A percentile compares a stretch with the other conserved stretches of the same genome.
Evolutionary conservation across 2,329 filamentous ascomycete genomes (phyloP).

Genomic region (Cercospora sp.): DNA sequence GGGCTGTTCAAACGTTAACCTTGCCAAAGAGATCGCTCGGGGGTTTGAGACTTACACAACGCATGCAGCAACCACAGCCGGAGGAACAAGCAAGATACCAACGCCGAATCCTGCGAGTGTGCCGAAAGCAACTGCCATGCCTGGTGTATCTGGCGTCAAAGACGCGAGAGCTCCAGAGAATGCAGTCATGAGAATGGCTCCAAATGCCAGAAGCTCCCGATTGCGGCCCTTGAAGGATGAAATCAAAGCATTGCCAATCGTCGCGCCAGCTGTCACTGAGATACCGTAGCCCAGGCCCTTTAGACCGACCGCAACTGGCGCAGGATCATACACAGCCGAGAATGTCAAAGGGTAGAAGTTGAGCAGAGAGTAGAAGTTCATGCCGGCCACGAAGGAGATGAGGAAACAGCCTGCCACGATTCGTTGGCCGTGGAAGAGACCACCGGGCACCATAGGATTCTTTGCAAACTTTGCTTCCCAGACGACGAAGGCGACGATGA

Average conservation of each 20-base stretch:
- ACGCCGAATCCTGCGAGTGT: slow-evolving; percentile 62
- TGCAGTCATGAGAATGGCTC: slow-evolving; percentile 65
- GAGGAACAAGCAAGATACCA: slow-evolving; percentile 65
- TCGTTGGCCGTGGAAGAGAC: slow-evolving; percentile 27
- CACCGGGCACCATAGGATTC: slow-evolving; percentile 32
- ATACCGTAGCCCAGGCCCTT: slow-evolving; percentile 52
- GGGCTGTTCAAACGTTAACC: slow-evolving; percentile 49
- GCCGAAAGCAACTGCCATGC: slow-evolving; percentile 48
- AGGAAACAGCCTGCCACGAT: slow-evolving; percentile 36
- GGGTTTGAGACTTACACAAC: slow-evolving; percentile 6
- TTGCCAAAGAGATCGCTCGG: background rate
- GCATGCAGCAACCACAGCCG: slow-evolving; percentile 61
- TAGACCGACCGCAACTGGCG: slow-evolving; percentile 18
- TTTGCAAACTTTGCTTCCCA: slow-evolving; percentile 32
- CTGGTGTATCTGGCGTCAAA: slow-evolving; percentile 25
- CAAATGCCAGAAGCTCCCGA: slow-evolving; percentile 59
- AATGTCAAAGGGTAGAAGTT: slow-evolving; percentile 55
- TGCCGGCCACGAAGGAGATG: slow-evolving; percentile 38
- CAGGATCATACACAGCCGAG: slow-evolving; percentile 16
- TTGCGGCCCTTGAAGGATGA: slow-evolving; percentile 59
- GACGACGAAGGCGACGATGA: slow-evolving; percentile 29
- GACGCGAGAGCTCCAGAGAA: slow-evolving; percentile 40
- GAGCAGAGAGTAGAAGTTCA: slow-evolving; percentile 40
- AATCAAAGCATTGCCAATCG: slow-evolving; percentile 57
- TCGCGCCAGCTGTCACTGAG: slow-evolving; percentile 60